Evolutionary conservation across 2,329 filamentous ascomycete species (phyloP).

Genomic region (Metarhizium humberi): DNA sequence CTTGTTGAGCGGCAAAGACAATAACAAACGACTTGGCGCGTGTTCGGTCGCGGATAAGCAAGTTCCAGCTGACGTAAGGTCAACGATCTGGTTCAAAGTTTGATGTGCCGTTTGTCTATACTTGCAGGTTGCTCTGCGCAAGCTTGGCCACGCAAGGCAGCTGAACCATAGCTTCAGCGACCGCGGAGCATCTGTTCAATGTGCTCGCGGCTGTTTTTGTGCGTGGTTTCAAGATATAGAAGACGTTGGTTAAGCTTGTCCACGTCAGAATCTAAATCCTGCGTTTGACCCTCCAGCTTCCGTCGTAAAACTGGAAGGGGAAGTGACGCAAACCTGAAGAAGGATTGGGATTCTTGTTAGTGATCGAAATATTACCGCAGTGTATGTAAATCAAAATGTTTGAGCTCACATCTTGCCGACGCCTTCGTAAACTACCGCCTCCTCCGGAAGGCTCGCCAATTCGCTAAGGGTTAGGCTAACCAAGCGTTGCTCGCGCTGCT

Average conservation of each 20-base stretch:
- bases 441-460: conserved; percentile 62
- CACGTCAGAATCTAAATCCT: conserved; percentile 68
- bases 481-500: conserved; percentile 82
- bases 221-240: conserved; percentile 87
- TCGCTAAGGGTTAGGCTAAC: conserved; percentile 81
- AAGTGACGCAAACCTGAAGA: conserved; percentile 72
- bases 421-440: conserved; percentile 83
- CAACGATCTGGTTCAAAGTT: no score
- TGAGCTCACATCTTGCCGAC: conserved; percentile 85
- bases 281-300: conserved; percentile 66
- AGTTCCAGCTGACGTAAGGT: no score
- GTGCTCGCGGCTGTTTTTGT: conserved; percentile 87
- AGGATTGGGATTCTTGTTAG: neutral
- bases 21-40: no score
- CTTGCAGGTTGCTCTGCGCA: no score
- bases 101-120: no score
- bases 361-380: neutral
- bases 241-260: conserved; percentile 78
- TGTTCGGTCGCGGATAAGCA: no score
- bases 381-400: neutral
- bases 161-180: conserved; percentile 19
- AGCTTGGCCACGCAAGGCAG: no score
- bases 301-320: conserved; percentile 64
- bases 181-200: conserved; percentile 75
- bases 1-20: neutral